These are phyloP conservation scores for Silybum marianum DNA, from an alignment of 129 eudicot genomes.

Conservation along the genomic window DNA sequence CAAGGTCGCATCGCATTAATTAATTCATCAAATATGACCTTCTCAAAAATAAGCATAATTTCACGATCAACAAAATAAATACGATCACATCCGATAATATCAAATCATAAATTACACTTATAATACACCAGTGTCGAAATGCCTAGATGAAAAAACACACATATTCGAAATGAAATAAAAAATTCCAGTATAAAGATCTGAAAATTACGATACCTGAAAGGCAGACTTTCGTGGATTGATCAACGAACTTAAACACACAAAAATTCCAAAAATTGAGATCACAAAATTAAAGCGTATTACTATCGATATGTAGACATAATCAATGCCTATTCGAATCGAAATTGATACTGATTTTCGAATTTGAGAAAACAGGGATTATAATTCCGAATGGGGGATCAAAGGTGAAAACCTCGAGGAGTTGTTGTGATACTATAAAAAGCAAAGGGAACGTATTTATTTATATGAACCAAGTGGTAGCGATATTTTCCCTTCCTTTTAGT, in stretches of 20 bases:
- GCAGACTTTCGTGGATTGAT: neutral
- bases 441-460: conserved; percentile 1
- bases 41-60: neutral
- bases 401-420: conserved; percentile 6
- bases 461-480: neutral
- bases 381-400: neutral
- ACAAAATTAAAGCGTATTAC: neutral
- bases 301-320: neutral
- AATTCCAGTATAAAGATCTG: neutral
- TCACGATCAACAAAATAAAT: neutral
- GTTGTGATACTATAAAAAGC: neutral
- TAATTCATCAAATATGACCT: neutral
- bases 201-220: conserved; percentile 1
- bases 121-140: neutral
- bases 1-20: neutral
- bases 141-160: neutral
- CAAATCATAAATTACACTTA: neutral
- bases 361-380: neutral
- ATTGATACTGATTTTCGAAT: neutral
- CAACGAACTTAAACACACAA: conserved; percentile 11
- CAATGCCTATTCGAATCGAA: neutral
- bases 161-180: neutral
- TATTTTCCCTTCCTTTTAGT: neutral
- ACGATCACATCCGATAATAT: neutral
- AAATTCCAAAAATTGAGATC: neutral